Base-by-base conservation (phyloP, 768 basidiomycete genomes). In the Roridomyces roridus region DNA sequence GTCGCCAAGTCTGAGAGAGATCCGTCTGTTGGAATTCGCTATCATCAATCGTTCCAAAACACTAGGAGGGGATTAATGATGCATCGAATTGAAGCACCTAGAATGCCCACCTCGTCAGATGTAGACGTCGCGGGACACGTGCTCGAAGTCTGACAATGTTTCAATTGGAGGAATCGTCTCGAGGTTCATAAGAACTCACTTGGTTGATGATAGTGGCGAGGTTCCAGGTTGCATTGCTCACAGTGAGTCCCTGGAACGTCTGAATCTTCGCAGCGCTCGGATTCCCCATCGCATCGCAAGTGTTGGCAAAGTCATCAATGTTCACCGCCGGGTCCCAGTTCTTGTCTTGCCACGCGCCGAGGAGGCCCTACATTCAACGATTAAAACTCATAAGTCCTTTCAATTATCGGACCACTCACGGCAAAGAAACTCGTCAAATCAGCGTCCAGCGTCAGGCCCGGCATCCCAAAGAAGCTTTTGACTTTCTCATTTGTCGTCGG, bases 41-140 rank as follows among this genome's bases (percentile, higher is more conserved):
- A 62, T 88, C 88, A 58, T 95, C 77, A 59, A 80, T 87, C 0
- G 93, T 91, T 10, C 94, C 94, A 65, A 96, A 97, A 74, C 95
- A 98, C 86, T 94, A 40, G 59, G 45, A 26, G 47, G 46, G 39
- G 31, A n/a, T 49, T n/a, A 47, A 40, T n/a, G n/a, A n/a, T n/a
- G n/a, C n/a, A n/a, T n/a, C n/a, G n/a, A n/a, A n/a, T n/a, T n/a
- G 35, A 34, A 31, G 46, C 24, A 57, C 60, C 24, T 53, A 41
- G 35, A 18, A 35, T 54, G 51, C 36, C 26, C 43, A 55, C 54
- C 46, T 55, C 54, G 54, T 55, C 54, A 29, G 54, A 31, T 34
- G 54, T 55, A 35, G 54, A 34, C 34, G 54, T 55, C 37, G 37
- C 42, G 11, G 54, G 54, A 46, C 54, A 55, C 39, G 46, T 41